These are phyloP conservation scores for Chaetomium olivaceum DNA, from an alignment of 2,329 filamentous ascomycete genomes.

Conservation along the genomic window DNA sequence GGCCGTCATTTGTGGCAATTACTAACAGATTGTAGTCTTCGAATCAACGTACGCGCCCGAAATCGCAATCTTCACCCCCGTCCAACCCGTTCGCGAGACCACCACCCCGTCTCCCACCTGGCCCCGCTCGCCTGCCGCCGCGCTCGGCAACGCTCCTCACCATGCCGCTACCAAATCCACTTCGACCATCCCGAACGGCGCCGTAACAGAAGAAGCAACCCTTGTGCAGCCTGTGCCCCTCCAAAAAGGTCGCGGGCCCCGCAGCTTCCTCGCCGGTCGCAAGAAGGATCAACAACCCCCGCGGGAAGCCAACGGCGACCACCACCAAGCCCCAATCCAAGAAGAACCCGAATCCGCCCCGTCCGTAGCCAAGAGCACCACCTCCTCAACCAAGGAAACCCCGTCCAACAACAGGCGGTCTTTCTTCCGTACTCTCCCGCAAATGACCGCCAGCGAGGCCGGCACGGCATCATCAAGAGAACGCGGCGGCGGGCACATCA, in stretches of 20 bases:
- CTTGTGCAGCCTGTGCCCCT: slow-evolving; percentile 53
- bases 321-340: slow-evolving; percentile 14
- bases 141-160: slow-evolving; percentile 34
- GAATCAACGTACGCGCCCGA: slow-evolving; percentile 65
- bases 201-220: slow-evolving; percentile 51
- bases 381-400: slow-evolving; percentile 28
- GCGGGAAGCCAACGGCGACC: slow-evolving; percentile 21
- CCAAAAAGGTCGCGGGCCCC: slow-evolving; percentile 52
- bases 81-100: slow-evolving; percentile 46
- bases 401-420: slow-evolving; percentile 40
- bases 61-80: slow-evolving; percentile 61
- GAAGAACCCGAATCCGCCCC: slow-evolving; percentile 5
- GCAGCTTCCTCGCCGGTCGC: slow-evolving; percentile 58
- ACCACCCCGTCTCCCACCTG: slow-evolving; percentile 48
- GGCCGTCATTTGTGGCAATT: background rate
- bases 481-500: background rate
- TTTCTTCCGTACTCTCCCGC: slow-evolving; percentile 45
- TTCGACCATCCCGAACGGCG: slow-evolving; percentile 22
- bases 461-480: background rate
- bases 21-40: slow-evolving; percentile 51
- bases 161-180: slow-evolving; percentile 10
- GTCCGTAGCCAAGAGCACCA: background rate
- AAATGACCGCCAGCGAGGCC: background rate
- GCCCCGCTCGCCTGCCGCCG: slow-evolving; percentile 52
- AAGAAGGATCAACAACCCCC: slow-evolving; percentile 45